Evolutionary conservation across 345 rosid species (phyloP), one percentile per base, ranked within the genome.

Genomic region (Camelina laxa): DNA sequence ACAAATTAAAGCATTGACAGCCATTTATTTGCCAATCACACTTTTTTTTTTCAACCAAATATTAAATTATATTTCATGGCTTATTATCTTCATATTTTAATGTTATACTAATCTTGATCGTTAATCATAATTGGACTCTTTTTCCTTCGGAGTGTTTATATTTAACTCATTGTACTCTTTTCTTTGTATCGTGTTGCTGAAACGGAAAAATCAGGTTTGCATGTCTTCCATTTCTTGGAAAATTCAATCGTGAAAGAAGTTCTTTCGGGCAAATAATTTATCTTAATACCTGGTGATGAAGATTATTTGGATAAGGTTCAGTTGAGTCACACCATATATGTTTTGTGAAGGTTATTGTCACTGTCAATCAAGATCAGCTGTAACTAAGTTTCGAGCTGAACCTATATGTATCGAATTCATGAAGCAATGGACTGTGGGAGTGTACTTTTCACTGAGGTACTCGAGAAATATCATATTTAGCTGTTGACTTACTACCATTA

Each of bases 401-500:
- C 80, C 91, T 21, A 67, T 84, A 31, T 94, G 79, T 80, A 65
- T 72, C 53, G 96, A 94, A 63, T 94, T 89, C 88, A 81, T 90
- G 91, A 94, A 89, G 83, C 95, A 88, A 63, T 91, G 98, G 98
- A 94, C 91, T 55, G 77, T 91, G 76, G 95, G 94, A 69, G 96
- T 94, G 69, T 94, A 94, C 78, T 91, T 91, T 80, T 88, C 98
- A 33, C 76, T 94, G 78, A 88, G 98, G 98, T 91, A 86, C 69
- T 75, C 22, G 51, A 5, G 55, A 35, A 67, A 27, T 19, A 31
- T 54, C 60, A 68, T 80, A 41, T 16, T 56, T 51, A 24, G 49
- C 38, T 12, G n/a, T 51, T 59, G 64, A 6, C 42, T 44, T n/a
- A n/a, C n/a, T 61, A 33, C 49, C 39, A 27, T 49, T 53, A 50